Base-by-base conservation (phyloP, 306 rosid species). In the Canavalia gladiata region DNA sequence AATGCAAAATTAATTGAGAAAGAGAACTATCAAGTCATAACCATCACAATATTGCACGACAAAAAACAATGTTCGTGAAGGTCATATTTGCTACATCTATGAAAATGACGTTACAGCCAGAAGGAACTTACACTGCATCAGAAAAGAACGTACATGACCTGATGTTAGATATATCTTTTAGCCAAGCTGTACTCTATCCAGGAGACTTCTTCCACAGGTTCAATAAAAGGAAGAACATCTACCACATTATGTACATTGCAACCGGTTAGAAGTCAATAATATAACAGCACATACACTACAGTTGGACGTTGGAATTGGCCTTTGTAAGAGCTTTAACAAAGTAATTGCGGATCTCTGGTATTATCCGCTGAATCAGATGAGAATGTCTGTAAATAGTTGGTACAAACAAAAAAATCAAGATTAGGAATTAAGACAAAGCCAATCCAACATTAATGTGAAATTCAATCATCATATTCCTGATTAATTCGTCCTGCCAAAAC, bases 331-430 rank as follows among this genome's bases (percentile, higher is more conserved):
- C 92, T 81, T 89, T 93, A 2, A 83, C 90, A 80, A 95, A 91
- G 92, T 93, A 93, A 77, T 50, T 77, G 79, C 90, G 88, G 72
- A 95, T 91, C 86, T 93, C 97, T 4, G 97, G 92, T 68, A 84
- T 82, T 76, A 89, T 90, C 2, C 88, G 88, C 85, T 85, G 90
- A 80, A 95, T 91, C 87, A 95, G 87, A 54, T 80, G 85, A 68
- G 92, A 13, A 72, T 91, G 90, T 88, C 99, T 93, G 98, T 89
- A 85, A 87, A 55, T 7, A 71, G 49, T 88, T 71, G 78, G 75
- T 35, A 69, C 62, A 84, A 11, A 43, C 51, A 85, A 29, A 77
- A 67, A 77, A 73, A 63, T 43, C 6, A 64, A 56, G 74, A 55
- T 43, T 49, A 55, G 8, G 37, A 75, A 39, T 63, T n/a, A 13